A percentile compares a stretch with the other conserved stretches of the same genome.
Evolutionary conservation across 371 early-diverging fungal genomes (phyloP).

Genomic region (Apophysomyces trapeziformis): DNA sequence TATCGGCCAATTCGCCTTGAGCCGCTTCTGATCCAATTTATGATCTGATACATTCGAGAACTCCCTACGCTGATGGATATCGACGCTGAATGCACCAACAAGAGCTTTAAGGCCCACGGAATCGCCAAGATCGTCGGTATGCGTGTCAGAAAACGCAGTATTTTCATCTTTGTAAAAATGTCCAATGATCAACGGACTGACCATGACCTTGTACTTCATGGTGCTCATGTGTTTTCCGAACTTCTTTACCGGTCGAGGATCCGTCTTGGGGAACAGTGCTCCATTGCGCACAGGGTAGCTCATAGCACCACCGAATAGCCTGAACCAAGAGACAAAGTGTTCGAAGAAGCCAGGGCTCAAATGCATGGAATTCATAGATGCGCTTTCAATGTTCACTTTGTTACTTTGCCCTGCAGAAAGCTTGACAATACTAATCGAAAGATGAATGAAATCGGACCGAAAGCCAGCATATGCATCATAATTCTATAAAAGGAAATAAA

Average conservation of each 20-base stretch:
- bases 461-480: slow-evolving; percentile 73
- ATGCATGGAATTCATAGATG: slow-evolving; percentile 48
- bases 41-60: slow-evolving; percentile 29
- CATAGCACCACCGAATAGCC: slow-evolving; percentile 51
- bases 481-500: slow-evolving; percentile 25
- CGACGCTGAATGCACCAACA: slow-evolving; percentile 46
- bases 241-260: slow-evolving; percentile 33
- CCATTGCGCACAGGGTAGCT: slow-evolving; percentile 52
- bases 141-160: slow-evolving; percentile 14
- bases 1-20: slow-evolving; percentile 54
- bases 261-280: slow-evolving; percentile 35
- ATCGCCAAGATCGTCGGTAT: slow-evolving; percentile 38
- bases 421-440: slow-evolving; percentile 58
- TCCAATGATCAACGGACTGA: slow-evolving; percentile 44
- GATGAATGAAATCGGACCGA: slow-evolving; percentile 63
- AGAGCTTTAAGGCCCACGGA: slow-evolving; percentile 51
- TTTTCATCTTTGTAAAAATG: slow-evolving; percentile 49
- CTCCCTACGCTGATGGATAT: slow-evolving; percentile 54
- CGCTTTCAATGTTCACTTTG: slow-evolving; percentile 24
- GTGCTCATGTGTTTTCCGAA: slow-evolving; percentile 50
- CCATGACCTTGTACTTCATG: slow-evolving; percentile 51
- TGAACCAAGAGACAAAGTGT: slow-evolving; percentile 44
- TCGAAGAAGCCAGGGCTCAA: slow-evolving; percentile 48
- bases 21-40: slow-evolving; percentile 40
- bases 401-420: slow-evolving; percentile 21